Conservation (phyloP, 2,329 filamentous ascomycete species). For the Neofusicoccum ribis region DNA sequence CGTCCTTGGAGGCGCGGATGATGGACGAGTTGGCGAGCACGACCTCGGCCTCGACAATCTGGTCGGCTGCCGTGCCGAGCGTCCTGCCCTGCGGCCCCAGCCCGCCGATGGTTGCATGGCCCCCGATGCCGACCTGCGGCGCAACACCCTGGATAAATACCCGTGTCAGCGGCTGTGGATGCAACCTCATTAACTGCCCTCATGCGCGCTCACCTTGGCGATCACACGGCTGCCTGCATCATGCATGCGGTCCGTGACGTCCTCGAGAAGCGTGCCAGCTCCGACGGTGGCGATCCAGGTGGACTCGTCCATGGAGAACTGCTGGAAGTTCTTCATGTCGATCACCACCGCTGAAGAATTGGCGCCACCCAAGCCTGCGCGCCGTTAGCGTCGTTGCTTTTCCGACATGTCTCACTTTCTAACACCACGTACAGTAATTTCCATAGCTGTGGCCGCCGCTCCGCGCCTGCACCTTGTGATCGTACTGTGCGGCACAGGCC, state of each 20-base stretch:
- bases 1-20: slow-evolving; percentile 36
- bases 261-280: slow-evolving; percentile 51
- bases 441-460: slow-evolving; percentile 66
- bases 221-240: slow-evolving; percentile 44
- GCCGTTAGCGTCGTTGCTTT: not conserved
- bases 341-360: slow-evolving; percentile 50
- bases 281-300: slow-evolving; percentile 50
- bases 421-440: slow-evolving; percentile 37
- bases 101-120: slow-evolving; percentile 39
- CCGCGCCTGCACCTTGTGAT: slow-evolving; percentile 60
- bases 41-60: slow-evolving; percentile 37
- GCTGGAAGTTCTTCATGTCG: slow-evolving; percentile 51
- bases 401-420: not conserved
- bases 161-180: not conserved
- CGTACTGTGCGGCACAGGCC: slow-evolving; percentile 56
- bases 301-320: slow-evolving; percentile 45
- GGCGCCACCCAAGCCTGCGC: slow-evolving; percentile 46
- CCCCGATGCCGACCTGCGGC: slow-evolving; percentile 38
- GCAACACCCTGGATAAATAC: slow-evolving; percentile 25
- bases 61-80: slow-evolving; percentile 37
- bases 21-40: slow-evolving; percentile 43
- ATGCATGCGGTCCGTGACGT: slow-evolving; percentile 37
- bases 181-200: not conserved
- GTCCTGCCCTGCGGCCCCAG: slow-evolving; percentile 35
- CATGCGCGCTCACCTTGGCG: slow-evolving; percentile 42